Base-by-base conservation (phyloP, 805 yeast species). In the Cyberlindnera nakhonratchasimensis region DNA sequence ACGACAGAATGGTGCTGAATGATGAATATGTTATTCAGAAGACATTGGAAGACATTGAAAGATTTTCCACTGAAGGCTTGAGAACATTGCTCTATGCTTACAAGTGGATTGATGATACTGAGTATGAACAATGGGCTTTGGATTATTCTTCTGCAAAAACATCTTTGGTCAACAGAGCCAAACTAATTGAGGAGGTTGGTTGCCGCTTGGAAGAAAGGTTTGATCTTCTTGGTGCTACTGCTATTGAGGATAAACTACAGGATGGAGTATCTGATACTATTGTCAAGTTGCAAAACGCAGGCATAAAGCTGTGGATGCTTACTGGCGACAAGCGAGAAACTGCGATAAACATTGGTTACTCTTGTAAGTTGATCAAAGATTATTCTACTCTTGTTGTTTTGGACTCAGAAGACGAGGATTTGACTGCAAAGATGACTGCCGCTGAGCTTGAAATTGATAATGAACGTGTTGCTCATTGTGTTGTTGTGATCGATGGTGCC, bases 251-350 rank as follows among this genome's bases (percentile, higher is more conserved):
- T 59, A 93, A 91, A 58, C 71, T 93, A 29, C 99, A 93, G 65
- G 84, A 82, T 19, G 99, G 99, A n/a, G 99, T 93, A 6, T 84
- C 97, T 18, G 96, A 90, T 41, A 78, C 98, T 0, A 90, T 93
- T 49, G 97, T 88, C 45, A 89, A 88, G 57, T 72, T 93, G 37
- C 77, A 96, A 53, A 73, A 95, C 49, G 98, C 99, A 0, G 96
- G 96, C 3, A 88, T 93, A 43, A 87, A 83, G 56, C 66, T 93
- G 71, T 93, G 99, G 99, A 93, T 93, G 97, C 69, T 93, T 36
- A 93, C 99, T 0, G 99, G 99, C 34, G 99, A 93, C 61, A 95
- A 95, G 59, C 72, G 97, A 45, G 99, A 93, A 63, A 93, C 99
- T 0, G 99, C 99, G 2, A 89, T 93, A 47, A 93, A 89, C 58